Evolutionary conservation across 2,329 filamentous ascomycete species (phyloP), one percentile per base, ranked within the genome.

Genomic region (Teratosphaeria destructans): DNA sequence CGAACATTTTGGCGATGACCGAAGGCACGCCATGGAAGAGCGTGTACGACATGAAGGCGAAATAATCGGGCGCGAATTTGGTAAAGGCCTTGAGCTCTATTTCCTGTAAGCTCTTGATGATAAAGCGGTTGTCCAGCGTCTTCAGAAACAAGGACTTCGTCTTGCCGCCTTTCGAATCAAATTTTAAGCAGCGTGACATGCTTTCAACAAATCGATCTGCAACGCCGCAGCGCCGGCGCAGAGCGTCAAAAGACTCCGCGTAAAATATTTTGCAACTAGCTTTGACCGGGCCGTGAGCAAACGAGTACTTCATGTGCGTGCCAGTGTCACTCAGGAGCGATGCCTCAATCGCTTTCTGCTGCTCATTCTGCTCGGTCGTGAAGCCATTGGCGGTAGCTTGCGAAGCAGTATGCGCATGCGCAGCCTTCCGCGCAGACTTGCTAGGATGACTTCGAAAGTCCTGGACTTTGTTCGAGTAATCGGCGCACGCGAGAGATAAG

Each of bases 211-310:
- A 95, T 39, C 94, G 88, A 70, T 97, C 92, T 1, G 90, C 86
- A 8, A 96, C 88, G 16, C 93, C 93, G 65, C 93, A 97, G 74
- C 96, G 96, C 59, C 89, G 84, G 59, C 94, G 85, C 47, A 99
- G 81, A 3, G 94, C 94, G 74, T 99, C 94, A 67, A 99, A 99
- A 64, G 96, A 94, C 73, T 97, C 94, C 0, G 94, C 94, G 69
- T 95, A 99, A 74, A 99, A 97, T 54, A 99, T 94, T 75, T 99
- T 99, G 79, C 95, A 97, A 56, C 93, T 87, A 83, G 96, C 95
- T 68, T 88, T 90, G 3, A 95, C 93, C n/a, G 89, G 86, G 0
- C 93, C 91, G 71, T 96, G 92, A 32, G 87, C 87, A 75, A 97
- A 99, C 61, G 95, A 90, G 71, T 96, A 99, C 71, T 95, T 95